These are phyloP conservation scores for Talaromyces funiculosus DNA, from an alignment of 2,329 filamentous ascomycete genomes.

Conservation along the genomic window DNA sequence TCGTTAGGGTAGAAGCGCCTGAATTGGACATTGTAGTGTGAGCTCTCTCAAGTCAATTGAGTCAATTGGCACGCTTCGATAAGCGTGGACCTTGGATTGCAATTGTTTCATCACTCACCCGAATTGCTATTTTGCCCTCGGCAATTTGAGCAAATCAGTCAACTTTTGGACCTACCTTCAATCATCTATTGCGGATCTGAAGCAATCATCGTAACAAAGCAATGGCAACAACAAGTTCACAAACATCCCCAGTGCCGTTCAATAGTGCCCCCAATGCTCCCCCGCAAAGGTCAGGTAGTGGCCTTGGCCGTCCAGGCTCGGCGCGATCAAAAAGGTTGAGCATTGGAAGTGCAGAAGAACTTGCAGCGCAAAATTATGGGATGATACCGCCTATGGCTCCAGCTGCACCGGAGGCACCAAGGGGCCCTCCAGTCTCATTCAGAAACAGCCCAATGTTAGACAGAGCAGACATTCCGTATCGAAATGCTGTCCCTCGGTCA, in stretches of 20 bases:
- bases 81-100: neutral
- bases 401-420: conserved; percentile 48
- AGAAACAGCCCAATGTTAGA: conserved; percentile 37
- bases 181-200: too few species aligned
- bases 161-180: too few species aligned
- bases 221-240: conserved; percentile 11
- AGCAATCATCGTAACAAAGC: neutral
- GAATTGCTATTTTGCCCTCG: too few species aligned
- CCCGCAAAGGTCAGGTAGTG: conserved; percentile 3
- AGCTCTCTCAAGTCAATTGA: neutral
- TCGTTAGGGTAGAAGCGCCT: neutral
- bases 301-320: conserved; percentile 3
- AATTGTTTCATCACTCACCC: neutral
- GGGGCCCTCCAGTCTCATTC: conserved; percentile 55
- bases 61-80: neutral
- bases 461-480: conserved; percentile 6
- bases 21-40: neutral
- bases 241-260: conserved; percentile 3
- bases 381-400: conserved; percentile 13
- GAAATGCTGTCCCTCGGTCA: conserved; percentile 18
- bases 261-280: neutral
- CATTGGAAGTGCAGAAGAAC: conserved; percentile 5
- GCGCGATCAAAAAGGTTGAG: conserved; percentile 4
- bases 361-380: conserved; percentile 6
- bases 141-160: too few species aligned